phyloP scores from a whole-genome alignment of 208 protist species.

The Crithidia thermophila region DNA sequence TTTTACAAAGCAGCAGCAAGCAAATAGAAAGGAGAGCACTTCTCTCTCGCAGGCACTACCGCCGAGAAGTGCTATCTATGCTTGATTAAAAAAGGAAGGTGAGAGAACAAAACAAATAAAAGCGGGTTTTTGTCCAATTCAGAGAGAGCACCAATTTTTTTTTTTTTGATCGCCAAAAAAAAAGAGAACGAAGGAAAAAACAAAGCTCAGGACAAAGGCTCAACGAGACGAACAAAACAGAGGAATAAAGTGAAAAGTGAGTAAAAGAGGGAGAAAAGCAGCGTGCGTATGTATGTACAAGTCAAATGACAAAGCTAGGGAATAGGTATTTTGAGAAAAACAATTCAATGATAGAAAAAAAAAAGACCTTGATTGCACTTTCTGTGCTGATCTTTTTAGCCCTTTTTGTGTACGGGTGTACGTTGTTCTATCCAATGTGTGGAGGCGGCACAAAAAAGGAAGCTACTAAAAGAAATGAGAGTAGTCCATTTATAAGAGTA shows the following conservation, averaged over 20 bases:
- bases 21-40: neutral
- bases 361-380: too few relatives aligned
- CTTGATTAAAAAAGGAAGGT: neutral
- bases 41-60: too few relatives aligned
- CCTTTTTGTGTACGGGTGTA: too few relatives aligned
- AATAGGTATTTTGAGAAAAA: too few relatives aligned
- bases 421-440: too few relatives aligned
- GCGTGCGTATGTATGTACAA: too few relatives aligned
- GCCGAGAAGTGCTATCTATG: neutral
- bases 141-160: neutral
- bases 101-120: slow-evolving; percentile 4
- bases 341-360: too few relatives aligned
- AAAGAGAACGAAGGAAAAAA: neutral
- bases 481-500: too few relatives aligned
- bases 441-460: too few relatives aligned
- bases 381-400: too few relatives aligned
- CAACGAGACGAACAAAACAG: neutral
- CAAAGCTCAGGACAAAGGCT: neutral
- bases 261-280: neutral
- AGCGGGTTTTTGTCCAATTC: neutral
- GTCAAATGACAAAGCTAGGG: too few relatives aligned
- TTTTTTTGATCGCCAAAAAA: neutral
- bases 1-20: neutral
- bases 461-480: too few relatives aligned
- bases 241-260: neutral